Evolutionary conservation across 805 yeast genomes (phyloP).

Genomic region (Wickerhamiella lipophila): DNA sequence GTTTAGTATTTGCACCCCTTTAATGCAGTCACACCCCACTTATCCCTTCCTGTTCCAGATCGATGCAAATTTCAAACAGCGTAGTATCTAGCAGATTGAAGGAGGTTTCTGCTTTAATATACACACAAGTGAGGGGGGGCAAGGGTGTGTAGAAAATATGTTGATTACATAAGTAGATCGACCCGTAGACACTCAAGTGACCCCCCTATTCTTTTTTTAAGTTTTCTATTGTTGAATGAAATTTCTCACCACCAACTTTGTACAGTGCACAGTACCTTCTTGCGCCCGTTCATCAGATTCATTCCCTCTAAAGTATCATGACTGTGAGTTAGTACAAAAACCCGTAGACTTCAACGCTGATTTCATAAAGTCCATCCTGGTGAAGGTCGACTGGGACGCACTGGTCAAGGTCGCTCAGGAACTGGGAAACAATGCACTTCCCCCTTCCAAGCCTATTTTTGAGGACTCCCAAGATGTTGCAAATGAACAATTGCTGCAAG

Average conservation of each 20-base stretch:
- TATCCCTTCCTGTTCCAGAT: neutral
- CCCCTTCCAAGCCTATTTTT: constrained; percentile 29
- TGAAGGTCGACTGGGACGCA: constrained; percentile 83
- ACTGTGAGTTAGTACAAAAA: constrained; percentile 60
- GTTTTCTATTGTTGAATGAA: too few relatives aligned
- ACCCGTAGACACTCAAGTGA: too few relatives aligned
- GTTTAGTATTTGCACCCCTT: too few relatives aligned
- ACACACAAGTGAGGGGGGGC: too few relatives aligned
- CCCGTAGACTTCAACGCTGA: constrained; percentile 72
- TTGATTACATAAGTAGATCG: too few relatives aligned
- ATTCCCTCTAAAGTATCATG: constrained; percentile 65
- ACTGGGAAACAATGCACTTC: constrained; percentile 43
- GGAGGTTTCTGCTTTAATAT: too few relatives aligned
- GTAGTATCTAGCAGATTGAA: neutral
- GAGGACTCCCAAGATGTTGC: constrained; percentile 39
- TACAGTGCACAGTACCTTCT: constrained; percentile 75
- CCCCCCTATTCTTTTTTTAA: too few relatives aligned
- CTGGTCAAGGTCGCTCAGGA: constrained; percentile 64
- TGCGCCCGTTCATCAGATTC: constrained; percentile 65
- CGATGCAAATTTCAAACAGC: neutral
- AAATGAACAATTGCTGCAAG: constrained; percentile 54
- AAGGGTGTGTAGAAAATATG: too few relatives aligned
- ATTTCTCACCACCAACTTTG: constrained; percentile 89
- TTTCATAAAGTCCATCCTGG: constrained; percentile 62
- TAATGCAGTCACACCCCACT: too few relatives aligned